Evolutionary conservation across 1,139 yeast species (phyloP), one percentile per base, ranked within the genome.

Genomic region (Blastobotrys proliferans): DNA sequence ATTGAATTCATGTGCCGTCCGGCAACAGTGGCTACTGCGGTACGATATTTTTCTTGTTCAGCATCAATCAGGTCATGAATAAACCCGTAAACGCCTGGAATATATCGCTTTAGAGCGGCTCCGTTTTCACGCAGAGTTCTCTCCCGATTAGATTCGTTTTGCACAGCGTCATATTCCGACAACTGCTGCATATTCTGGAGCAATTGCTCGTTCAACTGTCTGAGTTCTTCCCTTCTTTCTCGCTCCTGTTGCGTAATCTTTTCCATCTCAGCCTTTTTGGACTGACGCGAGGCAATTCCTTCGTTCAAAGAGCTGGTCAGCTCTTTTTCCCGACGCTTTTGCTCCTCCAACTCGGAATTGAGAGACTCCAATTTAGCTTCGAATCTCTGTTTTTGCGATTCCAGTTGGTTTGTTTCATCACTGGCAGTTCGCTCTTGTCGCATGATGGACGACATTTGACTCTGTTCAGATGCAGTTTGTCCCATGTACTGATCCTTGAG

Each of bases 1-100:
- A 92, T 76, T 0, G 97, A 76, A 60, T 92, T 95, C 52, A 81
- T 76, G 55, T 86, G 76, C 50, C 77, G 74, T 3, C 97, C 98
- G 35, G 92, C 67, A 5, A 85, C 76, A 0, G 94, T 83, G 40
- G 85, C 79, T 33, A 92, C 74, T 0, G 98, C 95, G 6, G 71
- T 57, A 42, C 84, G 88, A 60, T 79, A 90, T 45, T 79, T 73
- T 46, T 77, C 79, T 54, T 83, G 85, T 43, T 79, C 73, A 8
- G 97, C 96, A 44, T 79, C 77, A 37, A 94, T 83, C 29, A 92
- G 68, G 54, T 88, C 97, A 51, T 79, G 75, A 2, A 90, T 79
- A 20, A 86, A 64, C 1, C 97, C 97, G 52, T 75, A 77, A 6
- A 90, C 92, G 2, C 94, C 84, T 0, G 96, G 94, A 50, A 85